phyloP scores from a whole-genome alignment of 768 basidiomycete species.

The Pleurotus platypus region DNA sequence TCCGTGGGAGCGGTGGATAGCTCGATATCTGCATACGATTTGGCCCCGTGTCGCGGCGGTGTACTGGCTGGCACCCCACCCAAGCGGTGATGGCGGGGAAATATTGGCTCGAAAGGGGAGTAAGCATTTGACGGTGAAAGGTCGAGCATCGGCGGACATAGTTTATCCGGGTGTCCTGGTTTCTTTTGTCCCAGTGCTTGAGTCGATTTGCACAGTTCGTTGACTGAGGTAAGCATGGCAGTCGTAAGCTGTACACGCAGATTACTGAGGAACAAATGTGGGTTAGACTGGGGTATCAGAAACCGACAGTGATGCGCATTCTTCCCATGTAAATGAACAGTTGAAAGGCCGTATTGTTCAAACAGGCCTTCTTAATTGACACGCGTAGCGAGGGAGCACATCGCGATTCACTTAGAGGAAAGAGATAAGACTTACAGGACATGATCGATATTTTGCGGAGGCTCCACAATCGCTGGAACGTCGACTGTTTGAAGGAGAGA shows the following conservation, averaged over 20 bases:
- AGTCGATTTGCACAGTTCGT: neutral
- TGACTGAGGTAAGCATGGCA: conserved; percentile 8
- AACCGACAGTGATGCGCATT: neutral
- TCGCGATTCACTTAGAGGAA: too few relatives aligned
- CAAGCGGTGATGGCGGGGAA: conserved; percentile 32
- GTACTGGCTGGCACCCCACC: conserved; percentile 10
- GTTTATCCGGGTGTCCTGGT: neutral
- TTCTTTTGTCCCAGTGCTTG: neutral
- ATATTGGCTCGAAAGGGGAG: conserved; percentile 26
- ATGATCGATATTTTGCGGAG: conserved; percentile 27
- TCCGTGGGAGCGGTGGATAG: conserved; percentile 24
- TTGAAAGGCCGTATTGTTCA: too few relatives aligned
- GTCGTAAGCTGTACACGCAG: conserved; percentile 13
- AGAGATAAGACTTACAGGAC: conserved; percentile 32
- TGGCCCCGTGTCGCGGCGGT: conserved; percentile 11
- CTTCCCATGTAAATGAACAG: too few relatives aligned
- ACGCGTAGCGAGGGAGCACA: too few relatives aligned
- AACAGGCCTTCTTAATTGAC: too few relatives aligned
- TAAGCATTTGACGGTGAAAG: neutral
- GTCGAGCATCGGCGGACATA: neutral
- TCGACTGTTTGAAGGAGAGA: conserved; percentile 1
- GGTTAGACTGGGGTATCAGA: conserved; percentile 1
- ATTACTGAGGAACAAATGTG: conserved; percentile 7
- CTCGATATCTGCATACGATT: conserved; percentile 20
- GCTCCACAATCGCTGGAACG: conserved; percentile 21